Base-by-base conservation (phyloP, 495 filamentous ascomycete genomes). In the Schizothecium vesticola region DNA sequence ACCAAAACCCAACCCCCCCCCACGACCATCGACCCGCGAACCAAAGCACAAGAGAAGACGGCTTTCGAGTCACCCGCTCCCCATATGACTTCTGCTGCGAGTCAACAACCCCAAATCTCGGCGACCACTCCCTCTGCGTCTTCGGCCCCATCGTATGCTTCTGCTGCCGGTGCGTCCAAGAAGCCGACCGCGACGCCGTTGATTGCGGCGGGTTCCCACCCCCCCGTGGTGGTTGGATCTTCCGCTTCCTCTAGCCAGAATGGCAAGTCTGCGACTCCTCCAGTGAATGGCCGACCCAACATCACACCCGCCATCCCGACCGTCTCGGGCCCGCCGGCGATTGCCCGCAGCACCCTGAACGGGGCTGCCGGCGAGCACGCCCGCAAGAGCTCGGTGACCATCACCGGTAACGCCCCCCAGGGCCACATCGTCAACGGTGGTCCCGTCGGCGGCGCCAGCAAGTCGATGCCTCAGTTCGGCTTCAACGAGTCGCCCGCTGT, bases 371-470 rank as follows among this genome's bases (percentile, higher is more conserved):
- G 79, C 66, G 90, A 94, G 69, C 94, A 97, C 81, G 85, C 80
- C 69, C 87, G 91, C 68, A 95, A 95, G 80, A 88, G 88, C 65
- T 94, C 92, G 21, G 90, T 97, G 67, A 95, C 92, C 65, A 96
- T 97, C 80, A 93, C 85, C 74, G 89, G 92, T 61, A 86, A 89
- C 69, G 91, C 90, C 51, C 86, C 91, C 16, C 89, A 84, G 64
- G 88, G 89, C 69, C 89, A 89, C 71, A 87, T 88, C 63, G 86
- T 90, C 29, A 95, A 96, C 81, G 91, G 92, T 70, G 81, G 86
- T 60, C 85, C 88, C 5, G 82, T 85, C 56, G 82, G 79, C 19
- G 43, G 16, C 56, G 85, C 85, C 59, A 78, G 78, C 72, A 86
- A 87, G 73, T 81, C 83, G 69, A 72, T 88, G 64, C 86, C 88